phyloP scores from a whole-genome alignment of 2,329 filamentous ascomycete species.

The Rhexocercosporidium sp. region DNA sequence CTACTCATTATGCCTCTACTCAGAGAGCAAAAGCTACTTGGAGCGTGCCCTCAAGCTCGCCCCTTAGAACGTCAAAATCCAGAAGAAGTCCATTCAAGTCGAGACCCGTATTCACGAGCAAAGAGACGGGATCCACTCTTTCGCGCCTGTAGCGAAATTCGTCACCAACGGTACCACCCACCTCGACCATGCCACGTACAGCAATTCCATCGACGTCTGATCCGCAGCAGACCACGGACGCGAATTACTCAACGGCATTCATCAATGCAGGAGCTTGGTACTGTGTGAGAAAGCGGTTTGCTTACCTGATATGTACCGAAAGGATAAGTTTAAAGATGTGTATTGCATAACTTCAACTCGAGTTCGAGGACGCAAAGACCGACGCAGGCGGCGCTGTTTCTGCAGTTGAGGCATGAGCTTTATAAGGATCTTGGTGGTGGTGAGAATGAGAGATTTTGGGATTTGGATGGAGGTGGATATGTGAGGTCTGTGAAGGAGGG shows the following conservation, averaged over 20 bases:
- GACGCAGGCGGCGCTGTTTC: slow-evolving; percentile 23
- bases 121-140: slow-evolving; percentile 24
- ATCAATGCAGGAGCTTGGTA: slow-evolving; percentile 25
- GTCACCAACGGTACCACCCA: slow-evolving; percentile 12
- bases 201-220: slow-evolving; percentile 10
- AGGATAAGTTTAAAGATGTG: slow-evolving; percentile 4
- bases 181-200: slow-evolving; percentile 26
- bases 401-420: slow-evolving; percentile 20
- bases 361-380: slow-evolving; percentile 21
- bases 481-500: slow-evolving; percentile 23
- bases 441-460: slow-evolving; percentile 18
- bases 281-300: slow-evolving; percentile 30
- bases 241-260: slow-evolving; percentile 15
- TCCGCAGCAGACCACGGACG: slow-evolving; percentile 8
- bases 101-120: slow-evolving; percentile 20
- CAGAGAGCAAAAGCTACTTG: slow-evolving; percentile 21
- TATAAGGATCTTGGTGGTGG: slow-evolving; percentile 15
- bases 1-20: slow-evolving; percentile 22
- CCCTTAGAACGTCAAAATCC: slow-evolving; percentile 17
- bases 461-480: slow-evolving; percentile 25
- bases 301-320: slow-evolving; percentile 22
- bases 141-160: slow-evolving; percentile 14
- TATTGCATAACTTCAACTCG: slow-evolving; percentile 28
- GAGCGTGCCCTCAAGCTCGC: slow-evolving; percentile 18
- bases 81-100: slow-evolving; percentile 18